These are phyloP conservation scores for Monosporozyma siamensis DNA, from an alignment of 805 yeast species.

Conservation along the genomic window DNA sequence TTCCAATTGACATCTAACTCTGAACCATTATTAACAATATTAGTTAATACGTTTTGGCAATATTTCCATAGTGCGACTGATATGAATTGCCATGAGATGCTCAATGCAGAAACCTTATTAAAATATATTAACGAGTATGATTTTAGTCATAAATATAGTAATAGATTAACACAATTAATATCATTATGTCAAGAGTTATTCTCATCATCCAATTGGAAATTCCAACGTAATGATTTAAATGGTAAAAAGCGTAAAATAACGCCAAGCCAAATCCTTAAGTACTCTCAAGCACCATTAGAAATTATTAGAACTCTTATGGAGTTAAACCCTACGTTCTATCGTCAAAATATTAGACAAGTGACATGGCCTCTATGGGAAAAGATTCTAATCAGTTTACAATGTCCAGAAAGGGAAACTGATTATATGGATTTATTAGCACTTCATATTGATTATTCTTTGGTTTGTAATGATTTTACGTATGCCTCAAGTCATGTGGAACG, in stretches of 20 bases:
- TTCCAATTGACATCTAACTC: neutral
- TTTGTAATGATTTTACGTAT: constrained; percentile 48
- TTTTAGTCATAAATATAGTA: neutral
- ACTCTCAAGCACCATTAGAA: constrained; percentile 26
- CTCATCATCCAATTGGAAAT: neutral
- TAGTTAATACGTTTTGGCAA: constrained; percentile 32
- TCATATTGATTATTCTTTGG: constrained; percentile 61
- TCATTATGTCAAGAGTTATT: neutral
- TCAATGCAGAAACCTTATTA: constrained; percentile 24
- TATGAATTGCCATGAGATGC: constrained; percentile 32
- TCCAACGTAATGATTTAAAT: constrained; percentile 1
- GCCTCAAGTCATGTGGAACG: constrained; percentile 41
- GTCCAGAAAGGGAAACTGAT: neutral
- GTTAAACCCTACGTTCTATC: constrained; percentile 43
- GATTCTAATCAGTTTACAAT: constrained; percentile 33
- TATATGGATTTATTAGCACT: constrained; percentile 30
- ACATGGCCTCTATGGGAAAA: constrained; percentile 35
- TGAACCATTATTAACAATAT: constrained; percentile 1
- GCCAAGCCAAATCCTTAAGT: constrained; percentile 20
- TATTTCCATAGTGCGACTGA: constrained; percentile 37
- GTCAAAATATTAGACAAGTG: constrained; percentile 29
- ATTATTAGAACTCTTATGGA: constrained; percentile 41
- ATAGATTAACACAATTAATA: neutral
- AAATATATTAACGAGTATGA: neutral
- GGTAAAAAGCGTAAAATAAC: neutral